Conservation (phyloP, 176 grass and related monocot genomes). For the sorghum (Sorghum bicolor) region Sorghum_bicolor_NCBIv3 NC_012871.2:68010501-68011000, state of each 20-base stretch:
- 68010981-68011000: conserved; percentile 81
- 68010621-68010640: neutral
- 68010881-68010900: conserved; percentile 31
- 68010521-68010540: neutral
- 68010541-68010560: neutral
- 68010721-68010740: neutral
- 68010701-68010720: neutral
- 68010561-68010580: neutral
- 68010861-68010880: neutral
- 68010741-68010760: neutral
- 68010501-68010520: neutral
- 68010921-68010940: conserved; percentile 77
- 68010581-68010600: neutral
- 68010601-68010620: neutral
- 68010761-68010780: conserved; percentile 11
- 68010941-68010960: conserved; percentile 68
- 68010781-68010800: neutral
- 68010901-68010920: conserved; percentile 92
- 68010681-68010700: neutral
- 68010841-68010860: conserved; percentile 3
- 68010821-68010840: neutral
- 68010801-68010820: neutral
- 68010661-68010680: neutral
- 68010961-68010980: conserved; percentile 63
- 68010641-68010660: neutral